Evolutionary conservation across 306 rosid genomes (phyloP), one percentile per base, ranked within the genome.

Genomic region (Trifolium pratense): DNA sequence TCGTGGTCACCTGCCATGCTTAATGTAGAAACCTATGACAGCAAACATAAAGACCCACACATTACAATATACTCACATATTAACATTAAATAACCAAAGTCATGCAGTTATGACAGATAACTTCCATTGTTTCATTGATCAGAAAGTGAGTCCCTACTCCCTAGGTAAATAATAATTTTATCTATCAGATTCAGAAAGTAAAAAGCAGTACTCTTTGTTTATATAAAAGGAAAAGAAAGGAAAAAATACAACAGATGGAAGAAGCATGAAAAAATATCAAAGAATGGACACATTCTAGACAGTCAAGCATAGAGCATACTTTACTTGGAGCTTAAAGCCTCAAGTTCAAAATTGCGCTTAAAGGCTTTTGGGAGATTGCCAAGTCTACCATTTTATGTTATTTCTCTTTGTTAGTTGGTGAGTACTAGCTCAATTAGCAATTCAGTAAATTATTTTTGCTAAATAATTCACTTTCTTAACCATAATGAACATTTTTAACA

Each of bases 1-100:
- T 91, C 98, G 73, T 91, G 86, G 58, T 78, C 88, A 79, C 86
- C 88, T 20, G 97, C 98, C 98, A 94, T 91, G 82, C 98, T 94
- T 76, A 89, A 82, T 43, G 89, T 84, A n/a, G 90, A 67, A 52
- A 78, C 91, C 97, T 94, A 74, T 26, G 73, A 39, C 80, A 74
- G 56, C 45, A 66, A 66, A 81, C 73, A 75, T 67, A 61, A 66
- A 76, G 21, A 68, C 21, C 23, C 36, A 65, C 26, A 11, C 62
- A 56, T 56, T 21, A 73, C 40, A 82, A 18, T 34, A 60, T 52
- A 59, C 21, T 51, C 32, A 40, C 21, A 76, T 58, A 69, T 14
- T 58, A 52, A 75, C 46, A 80, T 48, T 36, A 69, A 65, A 73
- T 68, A 68, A n/a, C 17, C 20, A 20, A 42, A 18, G 55, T 32